These are phyloP conservation scores for Ceraceosorus bombacis DNA, from an alignment of 1,284 basidiomycete species.

Conservation along the genomic window DNA sequence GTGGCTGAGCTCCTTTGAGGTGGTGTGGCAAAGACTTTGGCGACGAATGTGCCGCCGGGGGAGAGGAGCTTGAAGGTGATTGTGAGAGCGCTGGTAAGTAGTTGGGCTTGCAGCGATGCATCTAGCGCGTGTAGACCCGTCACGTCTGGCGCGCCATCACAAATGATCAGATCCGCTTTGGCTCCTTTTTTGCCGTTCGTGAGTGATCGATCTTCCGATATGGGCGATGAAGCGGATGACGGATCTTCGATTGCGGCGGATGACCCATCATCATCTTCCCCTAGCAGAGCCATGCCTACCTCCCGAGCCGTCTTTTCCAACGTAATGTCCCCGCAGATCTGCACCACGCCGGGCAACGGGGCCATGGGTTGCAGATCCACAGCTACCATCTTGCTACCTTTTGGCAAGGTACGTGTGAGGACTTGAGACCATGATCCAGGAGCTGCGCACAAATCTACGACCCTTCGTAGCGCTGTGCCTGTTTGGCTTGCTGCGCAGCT, in stretches of 20 bases:
- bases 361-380: constrained; percentile 59
- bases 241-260: too few species aligned
- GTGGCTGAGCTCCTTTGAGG: constrained; percentile 14
- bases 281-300: constrained; percentile 52
- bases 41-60: constrained; percentile 54
- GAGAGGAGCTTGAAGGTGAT: constrained; percentile 55
- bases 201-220: not conserved
- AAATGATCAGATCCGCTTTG: constrained; percentile 56
- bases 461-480: constrained; percentile 31
- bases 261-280: not conserved
- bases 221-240: not conserved
- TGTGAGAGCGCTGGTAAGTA: constrained; percentile 55
- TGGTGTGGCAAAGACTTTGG: constrained; percentile 54
- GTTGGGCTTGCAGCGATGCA: constrained; percentile 57
- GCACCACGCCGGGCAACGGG: constrained; percentile 54
- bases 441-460: constrained; percentile 58
- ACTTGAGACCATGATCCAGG: constrained; percentile 53
- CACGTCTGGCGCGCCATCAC: constrained; percentile 59
- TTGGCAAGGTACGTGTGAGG: constrained; percentile 42
- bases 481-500: not conserved
- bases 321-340: constrained; percentile 57
- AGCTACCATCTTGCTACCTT: constrained; percentile 51
- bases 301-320: constrained; percentile 53
- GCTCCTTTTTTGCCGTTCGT: constrained; percentile 27
- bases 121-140: constrained; percentile 58